A percentile compares a stretch with the other conserved stretches of the same genome.
Evolutionary conservation across 352 stramenopile species (phyloP).

Genomic region (Globisporangium uncinulatum): DNA sequence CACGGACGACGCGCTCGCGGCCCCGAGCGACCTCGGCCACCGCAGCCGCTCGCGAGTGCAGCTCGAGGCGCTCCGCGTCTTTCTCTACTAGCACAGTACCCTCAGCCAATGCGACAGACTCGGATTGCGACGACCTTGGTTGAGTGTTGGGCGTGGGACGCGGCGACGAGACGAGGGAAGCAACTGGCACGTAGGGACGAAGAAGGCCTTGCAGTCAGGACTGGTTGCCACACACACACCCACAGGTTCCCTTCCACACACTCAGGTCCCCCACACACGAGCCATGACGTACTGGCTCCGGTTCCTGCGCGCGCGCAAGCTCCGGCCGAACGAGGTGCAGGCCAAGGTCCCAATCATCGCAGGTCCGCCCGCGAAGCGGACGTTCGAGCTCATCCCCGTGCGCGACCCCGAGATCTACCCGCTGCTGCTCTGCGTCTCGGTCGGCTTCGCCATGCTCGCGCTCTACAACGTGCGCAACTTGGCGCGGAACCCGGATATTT

Average conservation of each 20-base stretch:
- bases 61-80: slow-evolving; percentile 53
- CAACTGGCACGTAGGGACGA: too few species aligned
- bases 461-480: slow-evolving; percentile 30
- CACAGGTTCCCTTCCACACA: too few species aligned
- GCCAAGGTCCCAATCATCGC: slow-evolving; percentile 35
- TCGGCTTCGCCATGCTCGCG: slow-evolving; percentile 18
- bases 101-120: too few species aligned
- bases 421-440: slow-evolving; percentile 22
- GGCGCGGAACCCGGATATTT: slow-evolving; percentile 24
- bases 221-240: too few species aligned
- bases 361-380: slow-evolving; percentile 12
- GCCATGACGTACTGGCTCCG: slow-evolving; percentile 11
- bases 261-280: not conserved
- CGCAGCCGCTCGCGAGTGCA: slow-evolving; percentile 48
- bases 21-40: slow-evolving; percentile 50
- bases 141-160: too few species aligned
- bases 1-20: slow-evolving; percentile 37
- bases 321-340: slow-evolving; percentile 28
- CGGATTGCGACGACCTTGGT: too few species aligned
- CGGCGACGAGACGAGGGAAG: too few species aligned
- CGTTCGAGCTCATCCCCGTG: slow-evolving; percentile 21
- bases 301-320: slow-evolving; percentile 9
- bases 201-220: too few species aligned
- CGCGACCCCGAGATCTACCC: slow-evolving; percentile 37
- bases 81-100: slow-evolving; percentile 34